Evolutionary conservation across 108 stramenopile genomes (phyloP).

Genomic region (Fragilaria radians): DNA sequence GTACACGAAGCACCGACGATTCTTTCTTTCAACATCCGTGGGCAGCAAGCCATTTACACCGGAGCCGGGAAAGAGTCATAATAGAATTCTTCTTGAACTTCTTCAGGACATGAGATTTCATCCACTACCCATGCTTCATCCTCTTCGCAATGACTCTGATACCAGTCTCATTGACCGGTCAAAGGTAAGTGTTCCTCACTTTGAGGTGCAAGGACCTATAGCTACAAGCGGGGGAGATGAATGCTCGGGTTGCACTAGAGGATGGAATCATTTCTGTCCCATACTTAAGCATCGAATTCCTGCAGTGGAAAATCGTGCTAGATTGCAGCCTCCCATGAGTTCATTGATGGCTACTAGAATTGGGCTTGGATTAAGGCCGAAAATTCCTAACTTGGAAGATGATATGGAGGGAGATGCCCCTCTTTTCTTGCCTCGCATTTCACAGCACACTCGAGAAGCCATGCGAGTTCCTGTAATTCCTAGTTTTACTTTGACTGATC

Average conservation of each 20-base stretch:
- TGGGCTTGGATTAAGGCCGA: constrained; percentile 51
- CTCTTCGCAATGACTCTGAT: constrained; percentile 32
- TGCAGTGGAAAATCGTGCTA: constrained; percentile 55
- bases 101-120: constrained; percentile 75
- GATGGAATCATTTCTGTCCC: constrained; percentile 79
- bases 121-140: constrained; percentile 58
- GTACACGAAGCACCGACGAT: constrained; percentile 23
- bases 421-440: constrained; percentile 9
- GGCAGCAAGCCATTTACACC: constrained; percentile 44
- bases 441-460: constrained; percentile 10
- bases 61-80: constrained; percentile 37
- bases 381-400: background rate
- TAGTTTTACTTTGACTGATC: constrained; percentile 34
- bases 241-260: constrained; percentile 71
- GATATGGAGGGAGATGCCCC: background rate
- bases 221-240: constrained; percentile 79
- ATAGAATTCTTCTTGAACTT: constrained; percentile 55
- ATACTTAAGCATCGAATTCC: constrained; percentile 61
- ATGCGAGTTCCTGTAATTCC: constrained; percentile 15
- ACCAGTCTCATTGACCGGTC: constrained; percentile 20
- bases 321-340: constrained; percentile 66
- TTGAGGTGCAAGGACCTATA: constrained; percentile 70
- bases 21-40: constrained; percentile 35
- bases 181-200: constrained; percentile 49
- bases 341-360: constrained; percentile 69